A percentile compares a stretch with the other conserved stretches of the same genome.
Conservation (phyloP, 345 rosid species). For the Pugionium cornutum region DNA sequence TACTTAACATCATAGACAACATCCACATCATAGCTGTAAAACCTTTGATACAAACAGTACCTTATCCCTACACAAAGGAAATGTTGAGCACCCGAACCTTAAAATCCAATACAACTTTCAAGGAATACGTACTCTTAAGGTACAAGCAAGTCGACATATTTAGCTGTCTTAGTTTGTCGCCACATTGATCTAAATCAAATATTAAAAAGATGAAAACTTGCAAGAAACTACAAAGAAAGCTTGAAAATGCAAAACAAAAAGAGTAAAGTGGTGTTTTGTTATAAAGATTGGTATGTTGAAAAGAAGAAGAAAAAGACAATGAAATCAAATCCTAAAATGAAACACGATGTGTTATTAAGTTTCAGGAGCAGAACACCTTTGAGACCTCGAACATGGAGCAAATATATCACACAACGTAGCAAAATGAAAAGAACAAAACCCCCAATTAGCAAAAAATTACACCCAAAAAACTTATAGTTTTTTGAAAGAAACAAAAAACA, state of each 20-base stretch:
- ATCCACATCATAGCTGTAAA: too few relatives aligned
- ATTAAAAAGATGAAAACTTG: too few relatives aligned
- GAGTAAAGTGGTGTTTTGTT: background rate
- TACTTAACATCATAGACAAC: too few relatives aligned
- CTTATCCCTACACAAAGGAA: too few relatives aligned
- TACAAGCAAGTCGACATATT: background rate
- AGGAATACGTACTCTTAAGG: too few relatives aligned
- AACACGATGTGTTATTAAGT: conserved; percentile 39
- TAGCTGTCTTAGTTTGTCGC: conserved; percentile 1
- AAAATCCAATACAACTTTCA: too few relatives aligned
- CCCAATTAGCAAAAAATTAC: conserved; percentile 25
- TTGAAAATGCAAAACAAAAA: background rate
- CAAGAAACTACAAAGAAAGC: background rate
- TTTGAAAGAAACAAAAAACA: too few relatives aligned
- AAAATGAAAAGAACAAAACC: conserved; percentile 3
- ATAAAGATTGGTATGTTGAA: background rate
- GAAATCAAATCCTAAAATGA: conserved; percentile 3
- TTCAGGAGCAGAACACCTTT: conserved; percentile 25
- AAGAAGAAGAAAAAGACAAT: background rate
- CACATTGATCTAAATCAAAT: background rate
- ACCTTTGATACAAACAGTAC: too few relatives aligned
- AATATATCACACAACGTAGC: conserved; percentile 17
- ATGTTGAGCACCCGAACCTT: too few relatives aligned
- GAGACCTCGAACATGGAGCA: too few relatives aligned
- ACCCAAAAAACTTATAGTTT: background rate